Percentiles rank a stretch among this genome's conserved stretches.
phyloP scores from a whole-genome alignment of 441 rosid genomes.

The Populus trichocarpa region DNA sequence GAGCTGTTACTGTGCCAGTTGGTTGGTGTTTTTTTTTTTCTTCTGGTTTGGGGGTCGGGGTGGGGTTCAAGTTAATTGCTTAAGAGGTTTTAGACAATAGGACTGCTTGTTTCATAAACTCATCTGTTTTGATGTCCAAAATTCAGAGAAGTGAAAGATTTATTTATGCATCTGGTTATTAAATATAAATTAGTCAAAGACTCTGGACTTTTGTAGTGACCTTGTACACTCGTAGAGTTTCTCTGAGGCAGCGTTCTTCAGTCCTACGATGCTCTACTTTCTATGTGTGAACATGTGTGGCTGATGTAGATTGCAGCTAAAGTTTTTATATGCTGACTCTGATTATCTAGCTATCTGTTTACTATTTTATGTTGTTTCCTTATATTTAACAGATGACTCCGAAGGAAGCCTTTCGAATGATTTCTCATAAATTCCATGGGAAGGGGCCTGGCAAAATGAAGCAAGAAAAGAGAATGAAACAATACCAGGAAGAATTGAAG shows the following conservation, averaged over 20 bases:
- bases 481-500: constrained; percentile 81
- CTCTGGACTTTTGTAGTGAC: background rate
- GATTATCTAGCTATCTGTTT: background rate
- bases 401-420: constrained; percentile 77
- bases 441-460: constrained; percentile 99
- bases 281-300: background rate
- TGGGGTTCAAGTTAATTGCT: background rate
- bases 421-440: constrained; percentile 96
- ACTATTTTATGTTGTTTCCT: constrained; percentile 1
- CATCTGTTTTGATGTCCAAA: background rate
- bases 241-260: background rate
- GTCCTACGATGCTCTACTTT: background rate
- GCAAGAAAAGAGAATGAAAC: constrained; percentile 97
- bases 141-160: constrained; percentile 2
- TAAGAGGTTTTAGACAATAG: background rate
- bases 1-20: background rate
- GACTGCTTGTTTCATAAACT: background rate
- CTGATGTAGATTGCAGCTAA: background rate
- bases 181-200: background rate
- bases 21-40: background rate
- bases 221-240: background rate
- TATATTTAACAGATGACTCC: constrained; percentile 72
- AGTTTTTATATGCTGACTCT: no score
- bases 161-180: background rate
- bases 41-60: background rate